Base-by-base conservation (phyloP, 768 basidiomycete genomes). In the Calocybe indica region DNA sequence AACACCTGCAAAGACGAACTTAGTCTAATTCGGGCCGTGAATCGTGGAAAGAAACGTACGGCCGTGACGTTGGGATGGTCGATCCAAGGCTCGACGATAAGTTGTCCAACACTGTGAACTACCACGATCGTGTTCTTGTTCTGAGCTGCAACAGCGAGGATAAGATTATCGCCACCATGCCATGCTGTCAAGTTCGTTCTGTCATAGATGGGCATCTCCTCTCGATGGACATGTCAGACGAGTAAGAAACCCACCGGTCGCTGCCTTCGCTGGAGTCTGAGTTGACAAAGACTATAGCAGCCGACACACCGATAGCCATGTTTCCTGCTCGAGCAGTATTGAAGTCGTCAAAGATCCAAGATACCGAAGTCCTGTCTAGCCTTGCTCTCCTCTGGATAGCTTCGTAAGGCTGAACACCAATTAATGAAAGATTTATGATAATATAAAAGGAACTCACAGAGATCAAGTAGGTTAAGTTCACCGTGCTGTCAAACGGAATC, bases 241-340 rank as follows among this genome's bases (percentile, higher is more conserved):
- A n/a, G 80, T 82, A 54, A 90, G 83, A 58, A 88, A 89, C 6
- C 6, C 7, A 4, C 14, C 31, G 3, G 12, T 43, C 41, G 29
- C 41, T 43, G 11, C 69, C 79, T 66, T 94, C 92, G 15, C 92
- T 92, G 5, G 88, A 91, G 60, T 93, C 85, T 2, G 87, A 74
- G 52, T 83, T 81, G 54, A 92, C 73, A 63, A 92, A 92, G 7
- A 94, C 90, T 35, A 94, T 71, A 1, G 84, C 84, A 7, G 82
- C 83, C 13, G 81, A 80, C 51, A 75, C 74, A 36, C 59, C 65
- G 1, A 66, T 63, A 1, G 73, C 81, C 37, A 72, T 63, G 39
- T 69, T 73, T 5, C 67, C 74, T 6, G 82, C 83, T 0, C 63
- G 58, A 0, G 52, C 57, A 14, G 80, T 72, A 58, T 92, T 70